A percentile compares a stretch with the other conserved stretches of the same genome.
phyloP scores from a whole-genome alignment of 1,284 basidiomycete species.

The Boletus sp. region DNA sequence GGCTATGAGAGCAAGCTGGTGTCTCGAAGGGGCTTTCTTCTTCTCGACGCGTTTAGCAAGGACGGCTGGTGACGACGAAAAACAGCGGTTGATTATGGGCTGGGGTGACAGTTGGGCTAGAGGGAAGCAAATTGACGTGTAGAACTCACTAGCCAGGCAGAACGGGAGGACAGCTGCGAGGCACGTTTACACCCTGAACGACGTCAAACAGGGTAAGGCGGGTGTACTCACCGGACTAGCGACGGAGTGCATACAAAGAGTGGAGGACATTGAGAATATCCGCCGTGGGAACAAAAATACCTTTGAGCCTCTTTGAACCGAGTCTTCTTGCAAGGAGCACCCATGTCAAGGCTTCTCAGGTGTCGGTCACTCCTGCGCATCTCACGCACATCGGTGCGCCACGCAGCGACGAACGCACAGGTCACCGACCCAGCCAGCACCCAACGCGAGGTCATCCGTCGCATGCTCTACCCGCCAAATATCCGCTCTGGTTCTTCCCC shows the following conservation, averaged over 20 bases:
- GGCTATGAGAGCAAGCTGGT: constrained; percentile 53
- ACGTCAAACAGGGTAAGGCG: not conserved
- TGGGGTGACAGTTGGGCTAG: not conserved
- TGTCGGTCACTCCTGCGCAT: constrained; percentile 29
- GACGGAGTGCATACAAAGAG: constrained; percentile 20
- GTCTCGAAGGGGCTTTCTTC: constrained; percentile 58
- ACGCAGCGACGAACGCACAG: constrained; percentile 31
- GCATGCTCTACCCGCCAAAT: constrained; percentile 75
- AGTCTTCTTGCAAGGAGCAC: not conserved
- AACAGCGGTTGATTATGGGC: constrained; percentile 34
- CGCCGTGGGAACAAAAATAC: constrained; percentile 32
- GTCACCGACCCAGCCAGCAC: constrained; percentile 44
- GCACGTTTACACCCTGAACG: constrained; percentile 1
- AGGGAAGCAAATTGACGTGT: not conserved
- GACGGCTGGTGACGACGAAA: constrained; percentile 46
- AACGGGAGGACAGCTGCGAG: constrained; percentile 44
- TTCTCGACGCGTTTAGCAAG: constrained; percentile 46
- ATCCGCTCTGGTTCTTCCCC: constrained; percentile 67
- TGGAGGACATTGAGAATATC: constrained; percentile 17
- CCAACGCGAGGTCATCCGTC: constrained; percentile 69
- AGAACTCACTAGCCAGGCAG: constrained; percentile 8
- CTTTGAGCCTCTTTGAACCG: too few species aligned
- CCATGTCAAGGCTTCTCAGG: constrained; percentile 21
- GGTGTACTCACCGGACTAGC: constrained; percentile 15
- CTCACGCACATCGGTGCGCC: constrained; percentile 37